These are phyloP conservation scores for Kregervanrija delftensis DNA, from an alignment of 805 yeast species.

Conservation along the genomic window DNA sequence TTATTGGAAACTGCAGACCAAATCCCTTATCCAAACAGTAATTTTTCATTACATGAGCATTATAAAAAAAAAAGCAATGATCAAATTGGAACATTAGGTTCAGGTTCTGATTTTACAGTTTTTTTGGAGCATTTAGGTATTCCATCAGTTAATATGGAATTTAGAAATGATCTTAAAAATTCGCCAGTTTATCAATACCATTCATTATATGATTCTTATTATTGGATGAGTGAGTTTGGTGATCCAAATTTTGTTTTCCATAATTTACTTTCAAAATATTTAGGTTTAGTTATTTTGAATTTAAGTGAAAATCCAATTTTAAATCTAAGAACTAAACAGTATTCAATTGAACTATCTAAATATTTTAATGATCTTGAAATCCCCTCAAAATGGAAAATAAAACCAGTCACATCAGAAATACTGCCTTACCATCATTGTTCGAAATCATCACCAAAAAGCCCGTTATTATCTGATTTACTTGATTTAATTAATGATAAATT, in stretches of 20 bases:
- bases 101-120: slow-evolving; percentile 66
- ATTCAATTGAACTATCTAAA: slow-evolving; percentile 42
- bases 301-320: slow-evolving; percentile 44
- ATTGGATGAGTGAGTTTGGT: slow-evolving; percentile 61
- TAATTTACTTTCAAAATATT: slow-evolving; percentile 44
- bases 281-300: slow-evolving; percentile 43
- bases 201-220: slow-evolving; percentile 64
- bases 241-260: slow-evolving; percentile 61
- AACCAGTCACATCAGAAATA: background rate
- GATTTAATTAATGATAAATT: slow-evolving; percentile 24
- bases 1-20: slow-evolving; percentile 37
- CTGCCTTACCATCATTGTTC: background rate
- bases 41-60: slow-evolving; percentile 30
- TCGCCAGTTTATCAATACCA: slow-evolving; percentile 71
- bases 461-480: slow-evolving; percentile 18
- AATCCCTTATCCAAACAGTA: slow-evolving; percentile 39
- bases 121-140: slow-evolving; percentile 55
- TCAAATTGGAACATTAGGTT: slow-evolving; percentile 45
- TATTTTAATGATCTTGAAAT: slow-evolving; percentile 36
- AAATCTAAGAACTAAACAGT: slow-evolving; percentile 36
- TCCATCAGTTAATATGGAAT: slow-evolving; percentile 56
- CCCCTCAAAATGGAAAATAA: slow-evolving; percentile 19
- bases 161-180: slow-evolving; percentile 29
- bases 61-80: slow-evolving; percentile 25
- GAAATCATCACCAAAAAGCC: background rate